Evolutionary conservation across 768 basidiomycete species (phyloP).

Genomic region (Trametopsis cervina): DNA sequence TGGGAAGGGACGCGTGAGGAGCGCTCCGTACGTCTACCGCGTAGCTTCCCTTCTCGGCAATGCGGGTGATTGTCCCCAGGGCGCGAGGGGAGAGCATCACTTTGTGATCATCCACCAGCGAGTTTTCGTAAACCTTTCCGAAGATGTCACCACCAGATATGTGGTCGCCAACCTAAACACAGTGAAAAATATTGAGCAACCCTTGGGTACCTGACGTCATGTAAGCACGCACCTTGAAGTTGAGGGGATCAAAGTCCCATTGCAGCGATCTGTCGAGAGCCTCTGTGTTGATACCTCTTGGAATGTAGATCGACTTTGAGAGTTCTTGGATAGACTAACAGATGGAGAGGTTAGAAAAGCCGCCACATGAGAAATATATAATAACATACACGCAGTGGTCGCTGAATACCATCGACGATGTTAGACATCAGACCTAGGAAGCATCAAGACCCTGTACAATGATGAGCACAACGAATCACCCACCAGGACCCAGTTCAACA

Average conservation of each 20-base stretch:
- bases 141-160: slow-evolving; percentile 97
- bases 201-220: slow-evolving; percentile 5
- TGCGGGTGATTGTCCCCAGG: slow-evolving; percentile 88
- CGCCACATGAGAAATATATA: slow-evolving; percentile 1
- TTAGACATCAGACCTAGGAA: slow-evolving; percentile 91
- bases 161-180: slow-evolving; percentile 82
- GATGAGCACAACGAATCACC: slow-evolving; percentile 15
- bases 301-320: slow-evolving; percentile 99
- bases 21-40: slow-evolving; percentile 73
- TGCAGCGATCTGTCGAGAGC: slow-evolving; percentile 80
- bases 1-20: background rate
- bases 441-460: slow-evolving; percentile 6
- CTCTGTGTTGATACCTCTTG: slow-evolving; percentile 96
- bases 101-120: slow-evolving; percentile 93
- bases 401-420: slow-evolving; percentile 96
- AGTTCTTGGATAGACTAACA: slow-evolving; percentile 84
- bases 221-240: slow-evolving; percentile 53
- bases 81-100: slow-evolving; percentile 93
- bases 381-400: slow-evolving; percentile 71
- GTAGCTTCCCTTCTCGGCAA: slow-evolving; percentile 94
- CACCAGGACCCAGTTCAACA: slow-evolving; percentile 96
- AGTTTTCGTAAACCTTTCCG: slow-evolving; percentile 94
- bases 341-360: slow-evolving; percentile 9
- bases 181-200: slow-evolving; percentile 3
- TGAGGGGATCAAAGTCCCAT: slow-evolving; percentile 91